Conservation (phyloP, 192 early-diverging fungal genomes). For the Coemansia sp. region DNA sequence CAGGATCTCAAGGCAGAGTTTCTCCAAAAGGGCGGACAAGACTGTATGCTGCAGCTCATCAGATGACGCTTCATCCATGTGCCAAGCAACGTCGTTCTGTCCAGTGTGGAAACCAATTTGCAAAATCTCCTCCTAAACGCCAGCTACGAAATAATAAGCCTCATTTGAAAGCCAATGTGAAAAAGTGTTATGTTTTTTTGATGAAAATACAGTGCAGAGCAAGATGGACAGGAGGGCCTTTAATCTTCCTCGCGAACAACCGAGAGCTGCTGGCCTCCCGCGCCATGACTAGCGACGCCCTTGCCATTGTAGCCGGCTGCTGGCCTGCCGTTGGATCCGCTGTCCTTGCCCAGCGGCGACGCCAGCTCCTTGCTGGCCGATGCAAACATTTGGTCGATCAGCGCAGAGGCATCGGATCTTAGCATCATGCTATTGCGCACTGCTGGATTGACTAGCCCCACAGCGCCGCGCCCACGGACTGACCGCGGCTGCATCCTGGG, state of each 20-base stretch:
- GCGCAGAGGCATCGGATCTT: conserved; percentile 35
- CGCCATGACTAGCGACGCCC: background rate
- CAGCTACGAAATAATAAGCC: too few species aligned
- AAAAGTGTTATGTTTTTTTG: too few species aligned
- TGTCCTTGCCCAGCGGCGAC: background rate
- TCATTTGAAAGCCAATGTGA: too few species aligned
- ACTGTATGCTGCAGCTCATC: background rate
- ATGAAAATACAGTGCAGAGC: background rate
- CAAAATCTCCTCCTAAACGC: background rate
- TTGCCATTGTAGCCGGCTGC: background rate
- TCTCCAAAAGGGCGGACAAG: background rate
- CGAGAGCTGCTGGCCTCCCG: conserved; percentile 13
- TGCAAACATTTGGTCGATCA: conserved; percentile 57
- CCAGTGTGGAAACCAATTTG: background rate
- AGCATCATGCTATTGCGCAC: conserved; percentile 51
- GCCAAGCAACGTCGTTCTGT: background rate
- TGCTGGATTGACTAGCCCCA: conserved; percentile 2
- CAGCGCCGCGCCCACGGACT: conserved; percentile 19
- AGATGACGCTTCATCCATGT: background rate
- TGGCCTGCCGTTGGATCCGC: background rate
- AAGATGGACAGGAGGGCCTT: background rate
- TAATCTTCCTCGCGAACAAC: conserved; percentile 50
- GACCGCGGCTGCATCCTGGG: conserved; percentile 30
- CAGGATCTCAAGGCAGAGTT: conserved; percentile 18
- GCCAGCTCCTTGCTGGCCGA: conserved; percentile 49